A percentile compares a stretch with the other conserved stretches of the same genome.
These are phyloP conservation scores for Alternaria novae-zelandiae DNA, from an alignment of 2,329 filamentous ascomycete genomes.

Conservation along the genomic window DNA sequence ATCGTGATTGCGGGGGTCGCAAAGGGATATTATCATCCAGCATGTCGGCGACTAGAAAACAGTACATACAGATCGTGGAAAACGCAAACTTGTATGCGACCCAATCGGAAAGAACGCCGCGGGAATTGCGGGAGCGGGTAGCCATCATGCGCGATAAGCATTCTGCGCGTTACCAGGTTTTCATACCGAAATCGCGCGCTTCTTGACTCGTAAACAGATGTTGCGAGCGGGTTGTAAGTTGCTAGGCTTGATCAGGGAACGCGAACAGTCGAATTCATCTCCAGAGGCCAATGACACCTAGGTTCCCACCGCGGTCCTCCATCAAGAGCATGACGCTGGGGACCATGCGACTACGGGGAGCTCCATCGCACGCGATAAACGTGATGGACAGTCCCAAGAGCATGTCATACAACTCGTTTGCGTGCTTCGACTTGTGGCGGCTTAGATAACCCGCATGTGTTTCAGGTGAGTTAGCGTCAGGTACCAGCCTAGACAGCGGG, in stretches of 20 bases:
- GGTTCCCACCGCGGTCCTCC: neutral
- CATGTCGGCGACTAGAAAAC: neutral
- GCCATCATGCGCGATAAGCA: neutral
- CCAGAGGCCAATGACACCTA: neutral
- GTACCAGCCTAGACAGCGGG: neutral
- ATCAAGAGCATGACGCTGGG: rapidly evolving
- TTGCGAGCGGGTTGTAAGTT: neutral
- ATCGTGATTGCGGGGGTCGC: neutral
- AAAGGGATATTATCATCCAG: neutral
- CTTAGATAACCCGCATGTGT: neutral
- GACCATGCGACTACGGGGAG: neutral
- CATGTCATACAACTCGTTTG: neutral
- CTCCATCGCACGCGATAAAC: neutral
- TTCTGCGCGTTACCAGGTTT: neutral
- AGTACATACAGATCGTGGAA: neutral
- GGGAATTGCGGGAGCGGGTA: neutral
- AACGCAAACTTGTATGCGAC: neutral
- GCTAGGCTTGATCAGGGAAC: neutral
- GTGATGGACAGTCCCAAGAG: neutral
- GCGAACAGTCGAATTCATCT: neutral
- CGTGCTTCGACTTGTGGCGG: neutral
- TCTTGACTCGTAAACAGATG: neutral
- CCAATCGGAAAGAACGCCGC: neutral
- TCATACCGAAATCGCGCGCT: neutral
- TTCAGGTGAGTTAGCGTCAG: neutral